A percentile compares a stretch with the other conserved stretches of the same genome.
Conservation (phyloP, 2,329 filamentous ascomycete genomes). For the Endocalyx cinctus region DNA sequence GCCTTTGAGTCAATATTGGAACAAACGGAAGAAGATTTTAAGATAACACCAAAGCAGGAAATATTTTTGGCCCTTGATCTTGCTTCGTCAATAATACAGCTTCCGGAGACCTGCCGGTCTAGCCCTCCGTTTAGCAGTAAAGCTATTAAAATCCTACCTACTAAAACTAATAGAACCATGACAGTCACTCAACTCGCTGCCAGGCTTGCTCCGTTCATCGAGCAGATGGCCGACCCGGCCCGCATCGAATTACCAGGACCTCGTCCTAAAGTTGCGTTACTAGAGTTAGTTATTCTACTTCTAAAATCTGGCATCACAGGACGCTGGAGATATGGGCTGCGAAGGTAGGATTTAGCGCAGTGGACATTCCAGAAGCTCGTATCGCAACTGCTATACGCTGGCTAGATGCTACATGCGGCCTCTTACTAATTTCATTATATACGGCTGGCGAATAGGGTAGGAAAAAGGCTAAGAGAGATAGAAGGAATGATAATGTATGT, state of each 20-base stretch:
- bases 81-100: constrained; percentile 5
- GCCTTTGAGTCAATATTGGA: neutral
- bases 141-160: constrained; percentile 1
- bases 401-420: constrained; percentile 4
- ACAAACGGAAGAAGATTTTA: constrained; percentile 1
- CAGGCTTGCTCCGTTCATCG: constrained; percentile 4
- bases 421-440: no score
- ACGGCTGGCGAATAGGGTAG: no score
- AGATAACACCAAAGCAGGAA: constrained; percentile 2
- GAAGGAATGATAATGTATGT: no score
- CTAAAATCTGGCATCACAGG: constrained; percentile 20
- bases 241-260: neutral
- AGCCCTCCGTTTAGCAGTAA: constrained; percentile 4
- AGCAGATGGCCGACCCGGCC: constrained; percentile 1
- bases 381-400: constrained; percentile 5
- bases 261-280: constrained; percentile 11
- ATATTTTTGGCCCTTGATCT: constrained; percentile 5
- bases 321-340: constrained; percentile 9
- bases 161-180: neutral
- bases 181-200: no score
- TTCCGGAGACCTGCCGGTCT: constrained; percentile 6
- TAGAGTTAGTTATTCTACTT: constrained; percentile 21
- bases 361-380: constrained; percentile 2
- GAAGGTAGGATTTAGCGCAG: constrained; percentile 1
- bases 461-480: no score